Percentiles rank a stretch among this genome's conserved stretches.
phyloP scores from a whole-genome alignment of 129 eudicot genomes.

The Oenanthe sinensis region DNA sequence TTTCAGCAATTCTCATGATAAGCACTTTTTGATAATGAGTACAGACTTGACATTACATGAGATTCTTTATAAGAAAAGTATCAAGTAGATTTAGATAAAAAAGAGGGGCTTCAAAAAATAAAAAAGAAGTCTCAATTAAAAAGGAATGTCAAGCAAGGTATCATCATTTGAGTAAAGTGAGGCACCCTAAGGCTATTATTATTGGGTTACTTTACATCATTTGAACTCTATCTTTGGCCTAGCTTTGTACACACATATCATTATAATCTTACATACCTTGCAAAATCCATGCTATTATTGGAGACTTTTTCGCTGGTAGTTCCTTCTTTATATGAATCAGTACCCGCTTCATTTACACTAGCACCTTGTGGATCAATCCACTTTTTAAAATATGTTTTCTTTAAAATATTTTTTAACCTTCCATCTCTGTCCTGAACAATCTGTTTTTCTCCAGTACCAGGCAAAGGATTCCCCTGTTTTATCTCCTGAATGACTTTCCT shows the following conservation, averaged over 20 bases:
- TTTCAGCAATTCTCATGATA: no score
- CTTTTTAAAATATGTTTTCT: conserved; percentile 51
- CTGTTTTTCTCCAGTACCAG: conserved; percentile 32
- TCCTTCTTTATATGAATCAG: conserved; percentile 34
- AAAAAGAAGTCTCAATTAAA: no score
- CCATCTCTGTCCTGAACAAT: conserved; percentile 54
- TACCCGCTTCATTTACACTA: conserved; percentile 26
- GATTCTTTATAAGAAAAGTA: no score
- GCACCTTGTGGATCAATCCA: conserved; percentile 53
- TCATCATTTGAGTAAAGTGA: not conserved
- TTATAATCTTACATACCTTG: conserved; percentile 42
- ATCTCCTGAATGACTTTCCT: conserved; percentile 38
- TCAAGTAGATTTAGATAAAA: no score
- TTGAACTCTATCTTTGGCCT: not conserved
- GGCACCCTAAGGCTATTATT: not conserved
- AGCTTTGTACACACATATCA: not conserved
- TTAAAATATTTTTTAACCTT: conserved; percentile 54
- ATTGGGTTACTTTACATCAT: not conserved
- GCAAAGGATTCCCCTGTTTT: conserved; percentile 32
- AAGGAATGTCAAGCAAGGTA: no score
- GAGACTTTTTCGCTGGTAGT: conserved; percentile 27
- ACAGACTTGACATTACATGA: no score
- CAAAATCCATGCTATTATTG: conserved; percentile 46
- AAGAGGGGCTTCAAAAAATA: no score
- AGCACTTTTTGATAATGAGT: no score